phyloP scores from a whole-genome alignment of 768 basidiomycete genomes.

The Gloeopeniophorella convolvens region DNA sequence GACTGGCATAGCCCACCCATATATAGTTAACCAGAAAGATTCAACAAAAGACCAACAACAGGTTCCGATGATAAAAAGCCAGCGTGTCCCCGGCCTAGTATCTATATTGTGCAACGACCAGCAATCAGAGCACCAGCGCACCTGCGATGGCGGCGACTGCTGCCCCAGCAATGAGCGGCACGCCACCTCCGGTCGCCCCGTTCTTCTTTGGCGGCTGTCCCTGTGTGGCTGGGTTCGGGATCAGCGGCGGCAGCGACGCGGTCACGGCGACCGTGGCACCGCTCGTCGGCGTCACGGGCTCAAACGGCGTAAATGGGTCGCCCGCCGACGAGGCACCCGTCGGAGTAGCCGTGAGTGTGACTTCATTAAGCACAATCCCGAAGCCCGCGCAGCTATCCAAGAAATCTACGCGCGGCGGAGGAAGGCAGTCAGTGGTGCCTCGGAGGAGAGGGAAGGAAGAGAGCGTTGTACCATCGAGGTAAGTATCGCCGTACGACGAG shows the following conservation, averaged over 20 bases:
- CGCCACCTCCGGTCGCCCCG: background rate
- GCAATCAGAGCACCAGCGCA: background rate
- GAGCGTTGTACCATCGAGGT: background rate
- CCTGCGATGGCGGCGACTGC: background rate
- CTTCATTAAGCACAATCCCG: background rate
- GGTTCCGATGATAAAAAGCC: too few species aligned
- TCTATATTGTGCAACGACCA: too few species aligned
- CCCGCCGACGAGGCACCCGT: background rate
- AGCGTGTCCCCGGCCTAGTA: too few species aligned
- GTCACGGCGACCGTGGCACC: background rate
- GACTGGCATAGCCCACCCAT: too few species aligned
- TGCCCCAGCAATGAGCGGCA: background rate
- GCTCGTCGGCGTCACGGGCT: background rate
- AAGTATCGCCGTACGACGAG: background rate
- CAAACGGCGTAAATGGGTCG: conserved; percentile 1
- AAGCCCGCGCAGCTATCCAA: background rate
- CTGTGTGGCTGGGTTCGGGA: background rate
- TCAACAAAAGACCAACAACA: too few species aligned
- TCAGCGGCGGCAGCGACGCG: background rate
- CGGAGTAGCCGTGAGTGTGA: background rate
- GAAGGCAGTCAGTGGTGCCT: background rate
- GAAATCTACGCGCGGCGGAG: background rate
- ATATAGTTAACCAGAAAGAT: too few species aligned
- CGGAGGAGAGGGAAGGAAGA: background rate
- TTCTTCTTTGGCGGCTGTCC: too few species aligned